Percentiles rank a stretch among this genome's conserved stretches.
Evolutionary conservation across 225 moss, liverwort and hornwort genomes (phyloP).

Genomic region (Sphagnum contortum): DNA sequence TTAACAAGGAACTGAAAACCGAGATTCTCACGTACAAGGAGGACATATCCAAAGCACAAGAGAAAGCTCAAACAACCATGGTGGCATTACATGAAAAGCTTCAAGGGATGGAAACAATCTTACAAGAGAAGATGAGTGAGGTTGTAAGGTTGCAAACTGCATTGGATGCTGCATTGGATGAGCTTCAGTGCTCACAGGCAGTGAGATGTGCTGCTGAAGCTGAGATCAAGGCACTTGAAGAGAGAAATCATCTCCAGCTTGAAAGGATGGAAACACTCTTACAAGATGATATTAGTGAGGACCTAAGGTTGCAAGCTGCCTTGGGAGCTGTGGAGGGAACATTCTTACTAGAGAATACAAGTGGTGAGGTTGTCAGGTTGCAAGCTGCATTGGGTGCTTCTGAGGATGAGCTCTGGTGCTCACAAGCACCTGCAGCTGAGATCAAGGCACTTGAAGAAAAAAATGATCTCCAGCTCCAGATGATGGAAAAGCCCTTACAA

Average conservation of each 20-base stretch:
- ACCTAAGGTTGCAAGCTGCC: conserved; percentile 1
- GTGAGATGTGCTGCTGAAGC: no score
- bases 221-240: background rate
- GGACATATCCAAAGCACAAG: conserved; percentile 3
- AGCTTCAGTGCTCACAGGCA: conserved; percentile 6
- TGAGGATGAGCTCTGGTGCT: no score
- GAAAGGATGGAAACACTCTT: background rate
- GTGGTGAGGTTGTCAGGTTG: no score
- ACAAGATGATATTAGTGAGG: background rate
- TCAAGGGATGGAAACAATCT: background rate
- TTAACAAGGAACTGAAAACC: conserved; percentile 5
- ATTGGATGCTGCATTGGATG: conserved; percentile 9
- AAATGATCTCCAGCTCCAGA: no score
- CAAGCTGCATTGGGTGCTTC: no score
- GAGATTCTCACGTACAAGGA: conserved; percentile 4
- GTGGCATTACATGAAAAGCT: background rate
- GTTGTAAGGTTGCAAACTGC: conserved; percentile 7
- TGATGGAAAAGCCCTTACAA: no score
- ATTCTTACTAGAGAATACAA: no score
- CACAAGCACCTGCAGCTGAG: no score
- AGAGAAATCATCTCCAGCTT: no score
- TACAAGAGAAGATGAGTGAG: conserved; percentile 2
- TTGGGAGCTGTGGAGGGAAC: conserved; percentile 4
- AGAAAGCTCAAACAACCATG: conserved; percentile 5
- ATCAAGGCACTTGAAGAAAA: no score